Evolutionary conservation across 805 yeast genomes (phyloP), one percentile per base, ranked within the genome.

Genomic region (Vanderwaltozyma polyspora): DNA sequence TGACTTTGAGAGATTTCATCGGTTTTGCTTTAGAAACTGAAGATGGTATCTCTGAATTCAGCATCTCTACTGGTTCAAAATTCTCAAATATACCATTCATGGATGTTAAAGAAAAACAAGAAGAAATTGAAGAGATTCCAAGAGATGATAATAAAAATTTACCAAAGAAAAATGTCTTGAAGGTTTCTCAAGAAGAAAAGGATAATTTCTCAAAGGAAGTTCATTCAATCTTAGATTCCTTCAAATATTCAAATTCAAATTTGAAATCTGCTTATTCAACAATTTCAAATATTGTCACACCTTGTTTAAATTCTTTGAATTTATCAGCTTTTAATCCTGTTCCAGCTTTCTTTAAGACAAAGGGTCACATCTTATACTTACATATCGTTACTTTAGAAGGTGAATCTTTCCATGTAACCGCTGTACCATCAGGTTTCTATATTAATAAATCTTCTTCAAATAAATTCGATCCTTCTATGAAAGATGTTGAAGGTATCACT

Each of bases 251-350:
- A n/a, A 34, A 45, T 17, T 33, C 49, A 28, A 21, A 25, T 11
- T 34, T 46, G 6, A 36, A 32, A 14, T 38, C 44, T 11, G 31
- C 47, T 14, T 44, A 46, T 26, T 36, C 43, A 18, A 37, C 54
- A 1, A 48, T 45, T 17, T 32, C 42, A 18, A 39, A 38, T 28
- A 36, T 57, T 12, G 46, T 56, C 16, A 46, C 56, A 1, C 66
- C 68, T 23, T 57, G 63, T 37, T 63, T 73, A 13, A 66, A 68
- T 35, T 80, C 89, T 7, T 60, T 91, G 40, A 71, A 67, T 34
- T 55, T 85, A 32, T 82, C 95, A 11, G 72, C 74, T 35, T 89
- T 95, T 91, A 78, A 82, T 43, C 95, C 96, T 4, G 85, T 85
- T 11, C 79, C 89, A 21, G 64, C 78, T 13, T 60, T 65, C 33